Evolutionary conservation across 2,329 filamentous ascomycete species (phyloP), one percentile per base, ranked within the genome.

Genomic region (Clonostachys sp.): DNA sequence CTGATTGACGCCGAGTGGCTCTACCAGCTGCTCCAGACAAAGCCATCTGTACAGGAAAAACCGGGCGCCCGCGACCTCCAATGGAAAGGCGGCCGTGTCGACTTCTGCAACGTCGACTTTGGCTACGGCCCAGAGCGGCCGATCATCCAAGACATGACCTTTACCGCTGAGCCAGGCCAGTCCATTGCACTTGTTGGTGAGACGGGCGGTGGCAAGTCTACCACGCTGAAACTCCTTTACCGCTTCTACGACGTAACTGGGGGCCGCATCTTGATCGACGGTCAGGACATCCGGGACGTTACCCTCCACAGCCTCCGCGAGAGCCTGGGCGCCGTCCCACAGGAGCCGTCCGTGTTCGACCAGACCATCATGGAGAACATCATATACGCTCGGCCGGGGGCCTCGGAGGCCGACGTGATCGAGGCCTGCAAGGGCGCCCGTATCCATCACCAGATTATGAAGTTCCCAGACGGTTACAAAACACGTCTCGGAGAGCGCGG

Each of bases 1-100:
- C 64, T 89, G 24, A 78, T 87, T 36, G 81, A 87, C 55, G 81
- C 84, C 0, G 84, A 89, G 56, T 74, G 80, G 5, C 66, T 86
- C 6, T 69, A 78, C 0, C 64, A 73, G 50, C 68, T 86, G 1
- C 67, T 87, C 8, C 72, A 78, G 43, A 80, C 77, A 7, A 76
- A 83, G 49, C 73, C 82, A 1, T 74, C 70, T 2, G 72, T 86
- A 8, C 59, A 61, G 0, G 77, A 84, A 41, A 65, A 64, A 34
- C 64, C 70, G 3, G 64, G 62, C 9, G 77, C 78, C 0, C 59
- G 54, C 12, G 58, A 68, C 3, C 61, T 86, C 2, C 55, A 63
- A 1, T 57, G 78, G 9, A 64, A 62, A 1, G 55, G 66, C 5
- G 79, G 79, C 0, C 64, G 70, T 20, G 75, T 85, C 34, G 67